Base-by-base conservation (phyloP, 1,284 basidiomycete genomes). In the Papiliotrema laurentii region DNA sequence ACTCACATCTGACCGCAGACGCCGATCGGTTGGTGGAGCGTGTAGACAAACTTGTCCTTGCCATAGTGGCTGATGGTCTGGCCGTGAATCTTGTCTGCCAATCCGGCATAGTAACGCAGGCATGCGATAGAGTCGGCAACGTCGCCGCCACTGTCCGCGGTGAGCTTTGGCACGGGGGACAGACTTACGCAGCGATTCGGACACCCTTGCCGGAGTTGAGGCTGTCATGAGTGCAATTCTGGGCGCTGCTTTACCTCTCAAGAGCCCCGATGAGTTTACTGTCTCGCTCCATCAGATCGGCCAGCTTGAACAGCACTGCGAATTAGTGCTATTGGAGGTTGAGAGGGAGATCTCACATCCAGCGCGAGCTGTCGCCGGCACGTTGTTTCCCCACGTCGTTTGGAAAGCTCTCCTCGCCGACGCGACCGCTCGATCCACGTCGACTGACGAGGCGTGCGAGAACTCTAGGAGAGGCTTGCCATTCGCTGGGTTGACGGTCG, bases 1-100 rank as follows among this genome's bases (percentile, higher is more conserved):
- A 73, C 80, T 59, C 64, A 87, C 86, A 92, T 91, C 67, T 90
- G 87, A 5, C 86, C 89, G 62, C 86, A 91, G 39, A 96, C 91
- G 35, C 92, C 92, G 60, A 97, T 87, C 27, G 93, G 91, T 58
- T 97, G 92, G 72, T 92, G 88, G 41, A 84, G 81, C 19, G 89
- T 92, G 73, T 90, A 89, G 16, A 86, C 85, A 50, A 90, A 74
- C 74, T 90, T 91, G 48, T 77, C 78, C 64, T 82, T 50, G 26
- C 60, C 60, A 43, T 61, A 64, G 26, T 60, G 50, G 28, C 63
- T 57, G 47, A 71, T 69, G 10, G 69, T 69, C 58, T 69, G 64
- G 18, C 68, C 39, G 43, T 77, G 75, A 49, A 86, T 80, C 74
- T 83, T 83, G 76, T 84, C 82, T 11, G 79, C 79, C 72, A 79